phyloP scores from a whole-genome alignment of 345 rosid genomes.

The Populus simonii region DNA sequence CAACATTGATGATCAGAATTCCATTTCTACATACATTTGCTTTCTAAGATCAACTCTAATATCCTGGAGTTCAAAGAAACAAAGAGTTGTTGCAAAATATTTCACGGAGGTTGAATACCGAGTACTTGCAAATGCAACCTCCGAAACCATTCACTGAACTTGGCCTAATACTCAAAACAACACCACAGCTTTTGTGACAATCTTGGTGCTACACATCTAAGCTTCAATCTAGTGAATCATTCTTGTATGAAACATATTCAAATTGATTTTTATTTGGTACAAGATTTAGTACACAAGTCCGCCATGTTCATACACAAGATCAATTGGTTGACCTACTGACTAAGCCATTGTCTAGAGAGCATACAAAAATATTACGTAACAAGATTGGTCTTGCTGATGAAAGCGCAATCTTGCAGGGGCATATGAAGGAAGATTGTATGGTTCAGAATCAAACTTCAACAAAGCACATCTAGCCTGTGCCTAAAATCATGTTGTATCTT shows the following conservation, averaged over 20 bases:
- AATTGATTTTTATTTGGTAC: neutral
- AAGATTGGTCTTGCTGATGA: no score
- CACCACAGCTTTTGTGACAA: neutral
- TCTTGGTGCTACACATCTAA: neutral
- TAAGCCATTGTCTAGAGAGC: no score
- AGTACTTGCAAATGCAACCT: neutral
- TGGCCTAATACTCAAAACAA: no score
- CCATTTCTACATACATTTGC: rapidly evolving
- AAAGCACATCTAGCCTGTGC: no score
- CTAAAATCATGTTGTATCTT: no score
- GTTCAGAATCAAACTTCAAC: no score
- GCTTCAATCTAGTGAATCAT: neutral
- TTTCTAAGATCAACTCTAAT: neutral
- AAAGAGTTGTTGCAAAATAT: neutral
- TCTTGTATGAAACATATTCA: neutral
- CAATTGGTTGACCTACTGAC: no score
- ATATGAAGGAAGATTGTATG: neutral
- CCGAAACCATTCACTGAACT: no score
- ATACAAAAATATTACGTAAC: no score
- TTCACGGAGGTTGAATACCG: neutral
- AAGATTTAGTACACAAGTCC: rapidly evolving
- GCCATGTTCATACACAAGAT: neutral
- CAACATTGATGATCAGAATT: neutral
- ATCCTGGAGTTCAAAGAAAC: neutral
- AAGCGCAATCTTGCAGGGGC: no score